Conservation (phyloP, 2,329 filamentous ascomycete genomes). For the Ilyonectria robusta region DNA sequence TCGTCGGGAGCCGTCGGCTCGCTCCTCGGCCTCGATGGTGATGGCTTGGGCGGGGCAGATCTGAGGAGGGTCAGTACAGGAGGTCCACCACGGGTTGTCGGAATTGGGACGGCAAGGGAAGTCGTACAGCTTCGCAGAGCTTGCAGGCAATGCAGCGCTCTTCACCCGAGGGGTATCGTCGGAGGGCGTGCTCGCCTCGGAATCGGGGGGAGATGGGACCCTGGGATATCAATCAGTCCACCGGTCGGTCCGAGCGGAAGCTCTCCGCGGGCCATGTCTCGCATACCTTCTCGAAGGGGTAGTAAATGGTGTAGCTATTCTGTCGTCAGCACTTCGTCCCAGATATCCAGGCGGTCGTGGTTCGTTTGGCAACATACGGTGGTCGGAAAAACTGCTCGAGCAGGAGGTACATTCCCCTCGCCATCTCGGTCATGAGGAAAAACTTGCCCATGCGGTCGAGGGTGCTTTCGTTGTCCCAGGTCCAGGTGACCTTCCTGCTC, state of each 20-base stretch:
- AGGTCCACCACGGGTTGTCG: too few species aligned
- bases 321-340: slow-evolving; percentile 34
- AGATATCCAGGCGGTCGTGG: not conserved
- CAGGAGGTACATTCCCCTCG: slow-evolving; percentile 97
- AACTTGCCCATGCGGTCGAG: slow-evolving; percentile 91
- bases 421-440: slow-evolving; percentile 96
- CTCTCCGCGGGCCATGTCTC: not conserved
- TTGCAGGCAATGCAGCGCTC: slow-evolving; percentile 99
- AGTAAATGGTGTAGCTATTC: slow-evolving; percentile 94
- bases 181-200: slow-evolving; percentile 96
- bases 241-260: slow-evolving; percentile 13
- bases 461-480: slow-evolving; percentile 81
- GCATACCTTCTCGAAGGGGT: slow-evolving; percentile 93
- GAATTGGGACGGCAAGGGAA: not conserved
- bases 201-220: slow-evolving; percentile 98
- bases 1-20: slow-evolving; percentile 92
- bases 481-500: slow-evolving; percentile 81
- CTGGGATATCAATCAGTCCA: slow-evolving; percentile 54
- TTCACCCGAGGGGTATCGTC: slow-evolving; percentile 96
- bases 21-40: slow-evolving; percentile 98
- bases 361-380: slow-evolving; percentile 77
- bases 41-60: slow-evolving; percentile 98
- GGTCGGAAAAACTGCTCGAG: slow-evolving; percentile 98
- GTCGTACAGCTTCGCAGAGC: slow-evolving; percentile 87
- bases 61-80: slow-evolving; percentile 52